Evolutionary conservation across 2,329 filamentous ascomycete species (phyloP).

Genomic region (Trichocomaceae sp.): DNA sequence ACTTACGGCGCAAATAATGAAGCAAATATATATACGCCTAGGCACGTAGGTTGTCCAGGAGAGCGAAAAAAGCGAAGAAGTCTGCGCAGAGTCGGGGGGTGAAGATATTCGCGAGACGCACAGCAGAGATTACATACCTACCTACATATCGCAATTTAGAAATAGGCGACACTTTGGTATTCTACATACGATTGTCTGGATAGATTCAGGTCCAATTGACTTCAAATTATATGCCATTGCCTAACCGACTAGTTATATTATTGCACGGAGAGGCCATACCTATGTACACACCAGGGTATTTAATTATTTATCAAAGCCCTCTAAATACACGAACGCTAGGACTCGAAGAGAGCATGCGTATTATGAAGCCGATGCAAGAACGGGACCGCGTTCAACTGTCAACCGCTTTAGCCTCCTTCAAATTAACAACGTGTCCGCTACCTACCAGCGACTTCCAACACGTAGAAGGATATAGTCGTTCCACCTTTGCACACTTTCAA

Average conservation of each 20-base stretch:
- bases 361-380: background rate
- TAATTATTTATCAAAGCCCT: background rate
- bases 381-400: slow-evolving; percentile 25
- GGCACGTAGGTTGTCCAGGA: too few species aligned
- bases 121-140: background rate
- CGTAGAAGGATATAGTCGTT: too few species aligned
- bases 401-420: slow-evolving; percentile 50
- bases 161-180: background rate
- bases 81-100: background rate
- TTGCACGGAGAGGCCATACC: background rate
- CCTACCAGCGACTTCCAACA: too few species aligned
- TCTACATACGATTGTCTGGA: background rate
- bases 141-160: background rate
- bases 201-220: too few species aligned
- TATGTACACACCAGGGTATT: background rate
- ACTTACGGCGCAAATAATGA: background rate
- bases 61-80: background rate
- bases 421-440: slow-evolving; percentile 52
- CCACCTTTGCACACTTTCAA: background rate
- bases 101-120: background rate
- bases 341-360: background rate
- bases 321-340: background rate
- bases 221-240: background rate
- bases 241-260: background rate
- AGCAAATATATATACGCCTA: background rate